Evolutionary conservation across 2,329 filamentous ascomycete species (phyloP), one percentile per base, ranked within the genome.

Genomic region (Thermoascus crustaceus): DNA sequence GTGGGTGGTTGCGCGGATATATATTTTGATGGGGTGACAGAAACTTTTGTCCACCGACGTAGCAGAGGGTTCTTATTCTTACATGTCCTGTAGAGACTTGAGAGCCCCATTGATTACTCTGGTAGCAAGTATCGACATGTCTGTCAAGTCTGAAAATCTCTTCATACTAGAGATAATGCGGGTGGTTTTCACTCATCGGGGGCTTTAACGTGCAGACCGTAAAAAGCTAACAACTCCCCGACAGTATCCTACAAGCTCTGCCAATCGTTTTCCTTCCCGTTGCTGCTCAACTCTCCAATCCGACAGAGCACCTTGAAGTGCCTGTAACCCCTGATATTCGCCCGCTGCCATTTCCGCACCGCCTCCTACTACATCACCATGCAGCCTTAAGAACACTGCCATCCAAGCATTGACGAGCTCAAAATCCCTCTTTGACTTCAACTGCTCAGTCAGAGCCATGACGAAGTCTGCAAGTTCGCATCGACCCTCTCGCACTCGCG

Each of bases 371-470:
- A 72, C 63, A 41, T 81, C 78, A 5, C 71, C 72, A 60, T 96
- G 89, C 25, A 94, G 66, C 31, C 80, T 76, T 40, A 98, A 58
- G 53, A 96, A 94, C 1, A 96, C 89, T 2, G 82, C 80, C 87
- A 98, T 96, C 89, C 91, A 98, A 0, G 87, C 86, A 61, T 96
- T 88, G 10, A 86, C 83, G 24, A 98, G 72, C 63, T 98, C 91
- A 60, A 94, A 98, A 59, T 96, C 91, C 31, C 75, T 76, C 44
- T 80, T 78, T 33, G 76, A 68, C 27, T 68, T 63, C 34, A 96
- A 66, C 8, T 82, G 72, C 35, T 67, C 71, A 0, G 85, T 93
- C 37, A 98, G 63, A 1, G 87, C 87, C n/a, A 68, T 61, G 34
- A 96, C 79, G 54, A 98, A 98, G 35, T 78, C 71, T 1, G 80